Percentiles rank a stretch among this genome's conserved stretches.
Conservation (phyloP, 2,329 filamentous ascomycete species). For the Fusarium foetens region DNA sequence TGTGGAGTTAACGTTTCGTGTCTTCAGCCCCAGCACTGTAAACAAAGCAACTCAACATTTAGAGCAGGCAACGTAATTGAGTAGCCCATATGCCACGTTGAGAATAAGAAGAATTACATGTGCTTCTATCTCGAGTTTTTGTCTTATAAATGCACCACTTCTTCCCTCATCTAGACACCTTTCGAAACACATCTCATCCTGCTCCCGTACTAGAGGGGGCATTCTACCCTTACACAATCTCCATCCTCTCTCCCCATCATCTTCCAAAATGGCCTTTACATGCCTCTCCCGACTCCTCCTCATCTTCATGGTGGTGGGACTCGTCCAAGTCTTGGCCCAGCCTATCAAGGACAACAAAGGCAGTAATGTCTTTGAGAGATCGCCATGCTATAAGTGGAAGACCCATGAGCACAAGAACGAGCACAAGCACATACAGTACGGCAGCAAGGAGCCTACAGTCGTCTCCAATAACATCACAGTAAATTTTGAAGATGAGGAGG, state of each 20-base stretch:
- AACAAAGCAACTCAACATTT: neutral
- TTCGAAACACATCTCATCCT: neutral
- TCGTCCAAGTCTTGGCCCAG: neutral
- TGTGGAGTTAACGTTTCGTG: neutral
- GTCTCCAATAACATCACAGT: neutral
- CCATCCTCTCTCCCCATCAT: fast-evolving
- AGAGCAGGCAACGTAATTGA: fast-evolving
- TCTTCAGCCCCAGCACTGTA: too few relatives aligned
- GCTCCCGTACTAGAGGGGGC: neutral
- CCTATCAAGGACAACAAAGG: neutral
- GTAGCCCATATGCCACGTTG: neutral
- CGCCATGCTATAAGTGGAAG: neutral
- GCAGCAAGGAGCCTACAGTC: neutral
- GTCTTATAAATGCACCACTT: neutral
- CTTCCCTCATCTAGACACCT: neutral
- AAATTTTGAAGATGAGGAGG: neutral
- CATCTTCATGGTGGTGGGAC: neutral
- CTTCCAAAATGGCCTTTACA: neutral
- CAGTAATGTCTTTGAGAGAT: neutral
- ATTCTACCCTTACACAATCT: neutral
- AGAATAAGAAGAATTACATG: fast-evolving
- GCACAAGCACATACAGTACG: too few relatives aligned
- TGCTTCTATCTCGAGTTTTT: neutral
- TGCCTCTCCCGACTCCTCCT: neutral
- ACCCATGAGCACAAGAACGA: neutral